A percentile compares a stretch with the other conserved stretches of the same genome.
phyloP scores from a whole-genome alignment of 805 yeast species.

The Teunomyces funiuensis region DNA sequence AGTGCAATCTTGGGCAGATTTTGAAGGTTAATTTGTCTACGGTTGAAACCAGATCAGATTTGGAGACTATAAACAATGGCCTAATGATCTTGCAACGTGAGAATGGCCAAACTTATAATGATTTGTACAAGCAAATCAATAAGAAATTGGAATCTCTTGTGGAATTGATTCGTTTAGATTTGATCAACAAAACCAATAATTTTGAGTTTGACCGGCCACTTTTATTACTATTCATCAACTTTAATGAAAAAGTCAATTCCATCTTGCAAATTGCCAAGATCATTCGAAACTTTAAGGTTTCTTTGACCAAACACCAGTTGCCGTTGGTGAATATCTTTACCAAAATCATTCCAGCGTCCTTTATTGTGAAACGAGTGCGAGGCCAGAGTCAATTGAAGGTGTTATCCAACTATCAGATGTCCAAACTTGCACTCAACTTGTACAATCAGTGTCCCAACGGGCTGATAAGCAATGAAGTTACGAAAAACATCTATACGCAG shows the following conservation, averaged over 20 bases:
- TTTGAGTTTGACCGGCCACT: conserved; percentile 49
- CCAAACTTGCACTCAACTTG: conserved; percentile 50
- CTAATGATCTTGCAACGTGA: conserved; percentile 24
- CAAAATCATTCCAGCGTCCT: conserved; percentile 33
- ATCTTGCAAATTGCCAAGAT: conserved; percentile 46
- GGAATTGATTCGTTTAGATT: conserved; percentile 37
- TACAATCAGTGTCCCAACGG: conserved; percentile 56
- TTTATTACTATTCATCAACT: conserved; percentile 50
- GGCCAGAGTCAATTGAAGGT: conserved; percentile 20
- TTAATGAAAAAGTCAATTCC: conserved; percentile 43
- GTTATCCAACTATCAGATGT: conserved; percentile 35
- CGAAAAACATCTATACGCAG: conserved; percentile 26
- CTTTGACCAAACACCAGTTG: conserved; percentile 37
- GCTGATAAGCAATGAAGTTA: conserved; percentile 11
- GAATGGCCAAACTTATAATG: conserved; percentile 20
- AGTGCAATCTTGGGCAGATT: conserved; percentile 49
- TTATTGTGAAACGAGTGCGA: conserved; percentile 21
- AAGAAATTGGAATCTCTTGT: conserved; percentile 30
- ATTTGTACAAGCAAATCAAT: conserved; percentile 31
- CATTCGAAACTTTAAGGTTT: conserved; percentile 46
- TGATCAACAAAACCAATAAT: conserved; percentile 39
- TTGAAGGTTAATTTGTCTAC: conserved; percentile 30
- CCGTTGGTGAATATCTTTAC: conserved; percentile 40
- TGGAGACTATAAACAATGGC: conserved; percentile 31
- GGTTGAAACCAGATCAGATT: conserved; percentile 27